Evolutionary conservation across 768 basidiomycete genomes (phyloP), one percentile per base, ranked within the genome.

Genomic region (Mycena galericulata): DNA sequence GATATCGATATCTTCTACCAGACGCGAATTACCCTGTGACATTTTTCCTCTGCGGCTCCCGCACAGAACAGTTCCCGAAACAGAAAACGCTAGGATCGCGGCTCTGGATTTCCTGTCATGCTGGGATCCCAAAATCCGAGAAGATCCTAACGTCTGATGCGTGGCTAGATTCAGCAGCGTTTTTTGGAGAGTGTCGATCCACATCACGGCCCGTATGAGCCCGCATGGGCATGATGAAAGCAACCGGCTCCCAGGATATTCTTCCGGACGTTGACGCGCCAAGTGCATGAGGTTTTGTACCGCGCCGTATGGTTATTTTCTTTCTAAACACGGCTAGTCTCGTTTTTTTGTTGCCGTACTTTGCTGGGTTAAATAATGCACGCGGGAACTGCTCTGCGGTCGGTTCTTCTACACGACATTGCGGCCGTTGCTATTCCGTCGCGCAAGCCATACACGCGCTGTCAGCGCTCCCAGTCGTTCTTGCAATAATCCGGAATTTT

Each of bases 281-380:
- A n/a, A n/a, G n/a, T n/a, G n/a, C n/a, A n/a, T n/a, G n/a, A n/a
- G n/a, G n/a, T n/a, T n/a, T n/a, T n/a, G n/a, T n/a, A n/a, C n/a
- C n/a, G n/a, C n/a, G n/a, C 63, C 68, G 50, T 62, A 18, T 70
- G 68, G 32, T 30, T 47, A 30, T 49, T 30, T 56, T 30, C 40
- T 45, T 43, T 60, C 69, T 41, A 58, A 66, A 62, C 18, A 51
- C 47, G 60, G 69, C 62, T 70, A 70, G 69, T n/a, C 69, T 55
- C 26, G 18, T 49, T 65, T 65, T 41, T n/a, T n/a, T n/a, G n/a
- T n/a, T 54, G 22, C 57, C 14, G 24, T 40, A 51, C 27, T 54
- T 47, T 51, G 43, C 54, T 30, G 50, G n/a, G 10, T 27, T 43
- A 60, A 38, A 43, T 29, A 49, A 45, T 46, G 24, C 18, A 22